phyloP scores from a whole-genome alignment of 768 basidiomycete species.

The Russula abietina region DNA sequence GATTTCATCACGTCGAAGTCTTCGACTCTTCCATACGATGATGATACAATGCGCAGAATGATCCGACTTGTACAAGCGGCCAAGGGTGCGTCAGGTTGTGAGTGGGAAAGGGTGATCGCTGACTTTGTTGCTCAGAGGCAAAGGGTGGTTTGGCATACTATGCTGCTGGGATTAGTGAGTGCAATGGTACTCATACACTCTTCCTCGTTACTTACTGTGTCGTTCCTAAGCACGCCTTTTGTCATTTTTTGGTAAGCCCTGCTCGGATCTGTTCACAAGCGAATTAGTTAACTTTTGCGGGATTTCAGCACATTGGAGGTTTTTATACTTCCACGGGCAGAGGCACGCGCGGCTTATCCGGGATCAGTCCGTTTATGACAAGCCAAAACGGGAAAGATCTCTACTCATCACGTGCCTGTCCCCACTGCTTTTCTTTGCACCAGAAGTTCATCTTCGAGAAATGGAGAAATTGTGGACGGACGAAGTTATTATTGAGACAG shows the following conservation, averaged over 20 bases:
- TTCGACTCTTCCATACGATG: constrained; percentile 18
- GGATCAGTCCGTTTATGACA: constrained; percentile 9
- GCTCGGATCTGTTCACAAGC: background rate
- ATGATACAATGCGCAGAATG: constrained; percentile 10
- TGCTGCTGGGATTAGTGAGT: constrained; percentile 14
- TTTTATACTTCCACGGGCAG: constrained; percentile 22
- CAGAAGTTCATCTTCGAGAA: constrained; percentile 21
- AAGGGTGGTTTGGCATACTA: background rate
- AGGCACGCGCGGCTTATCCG: constrained; percentile 13
- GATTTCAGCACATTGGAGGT: constrained; percentile 20
- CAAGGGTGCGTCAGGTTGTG: background rate
- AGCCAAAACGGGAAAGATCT: background rate
- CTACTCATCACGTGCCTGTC: constrained; percentile 17
- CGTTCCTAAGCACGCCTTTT: constrained; percentile 15
- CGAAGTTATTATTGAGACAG: constrained; percentile 15
- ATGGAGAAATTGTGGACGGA: constrained; percentile 20
- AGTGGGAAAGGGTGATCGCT: background rate
- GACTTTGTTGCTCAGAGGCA: background rate
- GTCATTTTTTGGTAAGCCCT: constrained; percentile 19
- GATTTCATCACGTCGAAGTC: constrained; percentile 18
- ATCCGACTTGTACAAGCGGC: constrained; percentile 10
- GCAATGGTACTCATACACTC: too few relatives aligned
- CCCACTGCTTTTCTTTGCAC: constrained; percentile 19
- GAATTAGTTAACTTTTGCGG: background rate
- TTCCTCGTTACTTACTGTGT: background rate